phyloP scores from a whole-genome alignment of 441 rosid species.

The Gossypium laxum region DNA sequence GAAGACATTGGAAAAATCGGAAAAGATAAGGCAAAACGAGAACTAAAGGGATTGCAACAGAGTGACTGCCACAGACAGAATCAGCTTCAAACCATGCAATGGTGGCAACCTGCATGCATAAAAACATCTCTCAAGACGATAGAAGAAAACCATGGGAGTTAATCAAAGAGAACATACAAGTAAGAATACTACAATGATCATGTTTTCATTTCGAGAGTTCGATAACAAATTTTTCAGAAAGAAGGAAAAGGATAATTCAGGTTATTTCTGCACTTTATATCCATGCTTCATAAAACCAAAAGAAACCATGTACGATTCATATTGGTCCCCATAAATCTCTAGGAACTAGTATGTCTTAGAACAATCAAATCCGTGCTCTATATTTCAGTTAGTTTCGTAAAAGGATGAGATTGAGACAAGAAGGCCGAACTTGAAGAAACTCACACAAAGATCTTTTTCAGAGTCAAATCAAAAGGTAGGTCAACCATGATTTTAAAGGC shows the following conservation, averaged over 20 bases:
- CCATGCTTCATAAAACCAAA: not conserved
- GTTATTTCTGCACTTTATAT: not conserved
- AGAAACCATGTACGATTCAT: not conserved
- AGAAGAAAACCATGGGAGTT: not conserved
- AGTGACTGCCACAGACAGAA: constrained; percentile 94
- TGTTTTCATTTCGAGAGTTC: not conserved
- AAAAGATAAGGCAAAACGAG: constrained; percentile 86
- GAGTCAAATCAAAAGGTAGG: not conserved
- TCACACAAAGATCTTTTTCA: not conserved
- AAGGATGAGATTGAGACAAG: not conserved
- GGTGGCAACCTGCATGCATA: constrained; percentile 68
- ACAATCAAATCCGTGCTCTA: not conserved
- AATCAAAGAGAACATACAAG: not conserved
- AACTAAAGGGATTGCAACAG: constrained; percentile 73
- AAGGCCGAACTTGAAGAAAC: not conserved
- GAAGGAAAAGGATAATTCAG: not conserved
- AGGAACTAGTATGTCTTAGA: not conserved
- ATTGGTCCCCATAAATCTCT: not conserved
- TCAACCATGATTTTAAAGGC: not conserved
- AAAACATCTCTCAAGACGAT: constrained; percentile 8
- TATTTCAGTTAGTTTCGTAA: not conserved
- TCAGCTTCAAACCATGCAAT: constrained; percentile 99
- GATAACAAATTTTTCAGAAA: not conserved
- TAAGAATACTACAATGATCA: not conserved
- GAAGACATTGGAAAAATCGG: constrained; percentile 81